Evolutionary conservation across 2,329 filamentous ascomycete species (phyloP).

Genomic region (Sclerotinia nivalis): DNA sequence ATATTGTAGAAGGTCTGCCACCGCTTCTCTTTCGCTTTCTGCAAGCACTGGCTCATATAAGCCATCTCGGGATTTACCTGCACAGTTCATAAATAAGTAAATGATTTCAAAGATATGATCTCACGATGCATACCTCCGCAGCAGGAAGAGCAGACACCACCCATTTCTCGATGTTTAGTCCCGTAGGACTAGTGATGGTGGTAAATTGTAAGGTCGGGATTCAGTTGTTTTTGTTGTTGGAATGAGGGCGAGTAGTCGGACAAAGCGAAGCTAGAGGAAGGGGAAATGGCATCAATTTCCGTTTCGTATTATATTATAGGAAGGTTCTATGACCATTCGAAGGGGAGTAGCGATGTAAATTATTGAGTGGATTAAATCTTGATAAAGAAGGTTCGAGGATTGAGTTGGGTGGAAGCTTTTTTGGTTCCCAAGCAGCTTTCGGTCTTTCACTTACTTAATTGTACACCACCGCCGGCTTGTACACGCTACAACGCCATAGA

Average conservation of each 20-base stretch:
- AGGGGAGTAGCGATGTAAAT: constrained; percentile 17
- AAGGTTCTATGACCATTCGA: constrained; percentile 26
- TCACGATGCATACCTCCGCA: constrained; percentile 52
- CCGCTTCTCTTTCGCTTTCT: constrained; percentile 94
- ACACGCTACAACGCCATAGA: constrained; percentile 15
- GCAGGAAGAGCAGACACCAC: constrained; percentile 61
- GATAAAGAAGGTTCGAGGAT: constrained; percentile 24
- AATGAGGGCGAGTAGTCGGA: constrained; percentile 34
- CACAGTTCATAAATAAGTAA: constrained; percentile 37
- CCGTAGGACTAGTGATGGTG: constrained; percentile 35
- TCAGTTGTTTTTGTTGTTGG: constrained; percentile 34
- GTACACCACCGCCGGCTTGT: constrained; percentile 21
- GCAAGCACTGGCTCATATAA: constrained; percentile 86
- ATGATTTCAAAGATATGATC: constrained; percentile 26
- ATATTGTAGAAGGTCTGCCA: constrained; percentile 91
- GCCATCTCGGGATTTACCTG: constrained; percentile 76
- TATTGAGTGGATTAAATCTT: constrained; percentile 6
- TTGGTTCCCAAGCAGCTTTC: constrained; percentile 19
- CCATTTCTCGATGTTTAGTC: constrained; percentile 52
- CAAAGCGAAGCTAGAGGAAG: constrained; percentile 28
- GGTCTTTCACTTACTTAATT: constrained; percentile 23
- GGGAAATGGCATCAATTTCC: constrained; percentile 12
- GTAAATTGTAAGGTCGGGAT: constrained; percentile 29
- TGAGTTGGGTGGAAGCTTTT: constrained; percentile 3
- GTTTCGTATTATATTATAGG: constrained; percentile 19